These are phyloP conservation scores for Rhazya stricta DNA, from an alignment of 257 asterid species.

Conservation along the genomic window DNA sequence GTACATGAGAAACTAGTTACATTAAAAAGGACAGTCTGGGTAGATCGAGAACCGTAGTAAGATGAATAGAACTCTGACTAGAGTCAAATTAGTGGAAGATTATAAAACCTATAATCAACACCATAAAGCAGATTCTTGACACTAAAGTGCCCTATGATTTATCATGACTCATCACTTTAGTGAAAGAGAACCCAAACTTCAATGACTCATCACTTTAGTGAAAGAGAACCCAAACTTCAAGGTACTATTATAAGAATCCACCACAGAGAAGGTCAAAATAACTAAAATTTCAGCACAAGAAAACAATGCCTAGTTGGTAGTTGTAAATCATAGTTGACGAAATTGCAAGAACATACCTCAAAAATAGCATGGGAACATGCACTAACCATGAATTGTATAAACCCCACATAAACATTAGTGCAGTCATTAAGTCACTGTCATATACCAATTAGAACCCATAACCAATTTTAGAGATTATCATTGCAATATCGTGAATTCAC, in stretches of 20 bases:
- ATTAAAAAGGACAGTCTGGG: background rate
- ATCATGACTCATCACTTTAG: background rate
- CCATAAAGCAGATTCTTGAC: background rate
- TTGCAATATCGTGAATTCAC: background rate
- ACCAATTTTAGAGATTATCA: background rate
- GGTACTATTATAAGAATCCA: no score
- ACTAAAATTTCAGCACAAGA: no score
- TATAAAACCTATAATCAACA: no score
- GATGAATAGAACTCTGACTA: background rate
- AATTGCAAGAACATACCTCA: no score
- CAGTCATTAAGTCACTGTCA: background rate
- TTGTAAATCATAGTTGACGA: no score
- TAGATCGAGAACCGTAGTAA: background rate
- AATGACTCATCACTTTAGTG: background rate
- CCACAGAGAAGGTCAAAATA: no score
- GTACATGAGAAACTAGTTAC: background rate
- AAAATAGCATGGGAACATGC: no score
- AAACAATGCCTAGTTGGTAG: no score
- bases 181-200: background rate
- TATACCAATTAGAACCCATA: background rate
- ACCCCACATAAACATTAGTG: no score
- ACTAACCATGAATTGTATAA: no score
- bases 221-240: background rate
- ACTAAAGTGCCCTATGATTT: background rate
- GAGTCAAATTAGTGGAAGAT: background rate